A percentile compares a stretch with the other conserved stretches of the same genome.
Evolutionary conservation across 2,329 filamentous ascomycete genomes (phyloP).

Genomic region (Aureobasidium melanogenum): DNA sequence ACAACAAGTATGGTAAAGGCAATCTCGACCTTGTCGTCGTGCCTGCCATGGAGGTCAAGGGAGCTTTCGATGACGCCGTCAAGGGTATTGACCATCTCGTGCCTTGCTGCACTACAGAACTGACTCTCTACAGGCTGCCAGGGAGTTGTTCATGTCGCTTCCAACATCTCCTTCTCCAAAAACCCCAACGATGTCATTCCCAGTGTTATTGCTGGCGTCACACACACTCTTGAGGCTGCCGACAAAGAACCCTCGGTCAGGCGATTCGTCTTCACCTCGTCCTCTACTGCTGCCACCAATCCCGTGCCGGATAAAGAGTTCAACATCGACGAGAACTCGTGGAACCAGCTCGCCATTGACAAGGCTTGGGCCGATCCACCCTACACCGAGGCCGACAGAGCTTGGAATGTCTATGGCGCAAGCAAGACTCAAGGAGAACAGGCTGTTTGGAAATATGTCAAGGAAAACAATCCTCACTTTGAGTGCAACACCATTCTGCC

Average conservation of each 20-base stretch:
- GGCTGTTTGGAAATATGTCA: constrained; percentile 38
- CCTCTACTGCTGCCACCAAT: constrained; percentile 26
- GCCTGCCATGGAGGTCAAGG: constrained; percentile 28
- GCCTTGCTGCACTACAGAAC: not conserved
- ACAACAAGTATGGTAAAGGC: constrained; percentile 19
- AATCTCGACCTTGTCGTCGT: constrained; percentile 33
- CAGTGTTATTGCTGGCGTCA: constrained; percentile 27
- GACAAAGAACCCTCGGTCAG: constrained; percentile 33
- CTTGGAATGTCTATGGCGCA: constrained; percentile 33
- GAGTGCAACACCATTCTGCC: constrained; percentile 32
- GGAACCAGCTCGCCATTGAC: constrained; percentile 29
- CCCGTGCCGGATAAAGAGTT: constrained; percentile 29
- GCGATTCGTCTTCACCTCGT: constrained; percentile 37
- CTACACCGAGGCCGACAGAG: constrained; percentile 20
- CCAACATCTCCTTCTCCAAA: constrained; percentile 29
- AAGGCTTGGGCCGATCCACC: constrained; percentile 27
- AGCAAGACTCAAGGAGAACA: constrained; percentile 41
- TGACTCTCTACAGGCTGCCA: constrained; percentile 24
- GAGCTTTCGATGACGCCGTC: constrained; percentile 33
- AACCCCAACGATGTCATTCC: constrained; percentile 38
- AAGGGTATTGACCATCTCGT: constrained; percentile 21
- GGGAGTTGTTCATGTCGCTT: constrained; percentile 40
- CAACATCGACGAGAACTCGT: constrained; percentile 26
- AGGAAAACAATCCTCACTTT: constrained; percentile 36
- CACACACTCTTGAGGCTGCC: constrained; percentile 34